Conservation (phyloP, 2,329 filamentous ascomycete species). For the Shiraia bambusicola region DNA sequence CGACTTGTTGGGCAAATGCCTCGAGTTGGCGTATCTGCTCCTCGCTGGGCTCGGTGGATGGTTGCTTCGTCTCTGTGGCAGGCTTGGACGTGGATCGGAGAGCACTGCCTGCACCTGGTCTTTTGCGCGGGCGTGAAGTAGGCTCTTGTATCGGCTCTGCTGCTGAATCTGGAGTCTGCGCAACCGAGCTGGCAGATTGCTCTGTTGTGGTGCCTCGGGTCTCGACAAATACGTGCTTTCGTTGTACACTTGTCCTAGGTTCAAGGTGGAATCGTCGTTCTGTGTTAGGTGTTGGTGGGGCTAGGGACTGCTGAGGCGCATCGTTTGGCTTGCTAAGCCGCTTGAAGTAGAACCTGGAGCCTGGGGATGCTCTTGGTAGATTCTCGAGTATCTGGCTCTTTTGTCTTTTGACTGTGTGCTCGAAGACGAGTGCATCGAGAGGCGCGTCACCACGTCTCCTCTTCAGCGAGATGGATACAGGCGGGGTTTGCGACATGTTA, state of each 20-base stretch:
- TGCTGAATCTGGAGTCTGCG: conserved; percentile 3
- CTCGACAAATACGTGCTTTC: conserved; percentile 27
- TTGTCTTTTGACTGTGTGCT: conserved; percentile 25
- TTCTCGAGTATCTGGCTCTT: conserved; percentile 13
- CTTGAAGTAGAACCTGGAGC: conserved; percentile 15
- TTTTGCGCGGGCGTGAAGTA: conserved; percentile 25
- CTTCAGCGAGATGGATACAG: conserved; percentile 49
- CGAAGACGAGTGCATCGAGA: conserved; percentile 52
- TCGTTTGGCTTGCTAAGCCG: conserved; percentile 31
- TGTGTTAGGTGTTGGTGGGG: conserved; percentile 19
- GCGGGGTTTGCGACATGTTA: conserved; percentile 25
- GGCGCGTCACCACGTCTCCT: conserved; percentile 59
- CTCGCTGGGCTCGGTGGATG: conserved; percentile 19
- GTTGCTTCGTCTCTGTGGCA: conserved; percentile 6
- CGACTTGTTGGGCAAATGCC: conserved; percentile 36
- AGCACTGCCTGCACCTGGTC: conserved; percentile 30
- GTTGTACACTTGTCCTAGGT: conserved; percentile 13
- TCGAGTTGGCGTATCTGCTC: conserved; percentile 37
- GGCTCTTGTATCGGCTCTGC: conserved; percentile 8
- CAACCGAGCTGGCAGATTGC: conserved; percentile 2
- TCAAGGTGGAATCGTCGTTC: conserved; percentile 31
- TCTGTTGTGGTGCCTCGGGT: conserved; percentile 8
- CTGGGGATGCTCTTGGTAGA: conserved; percentile 3
- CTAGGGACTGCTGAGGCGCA: conserved; percentile 4
- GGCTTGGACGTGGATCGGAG: conserved; percentile 11